Percentiles rank a stretch among this genome's conserved stretches.
phyloP scores from a whole-genome alignment of 306 rosid species.

The Fragaria iinumae region DNA sequence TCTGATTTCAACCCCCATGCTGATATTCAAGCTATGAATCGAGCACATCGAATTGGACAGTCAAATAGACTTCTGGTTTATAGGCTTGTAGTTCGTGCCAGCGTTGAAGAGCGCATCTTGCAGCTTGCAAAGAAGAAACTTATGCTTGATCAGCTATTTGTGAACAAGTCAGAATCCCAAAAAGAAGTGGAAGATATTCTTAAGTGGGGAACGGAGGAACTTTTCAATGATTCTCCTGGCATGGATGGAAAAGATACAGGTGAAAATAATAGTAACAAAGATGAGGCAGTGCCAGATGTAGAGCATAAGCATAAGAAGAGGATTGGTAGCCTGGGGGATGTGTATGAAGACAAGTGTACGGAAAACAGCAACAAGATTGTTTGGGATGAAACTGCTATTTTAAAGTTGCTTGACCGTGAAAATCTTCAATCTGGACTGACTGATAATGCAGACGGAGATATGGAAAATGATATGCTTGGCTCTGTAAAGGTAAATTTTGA shows the following conservation, averaged over 20 bases:
- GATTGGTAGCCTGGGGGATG: slow-evolving; percentile 93
- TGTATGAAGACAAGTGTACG: slow-evolving; percentile 88
- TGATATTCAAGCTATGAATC: slow-evolving; percentile 99
- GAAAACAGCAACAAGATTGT: slow-evolving; percentile 71
- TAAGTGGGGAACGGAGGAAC: slow-evolving; percentile 99
- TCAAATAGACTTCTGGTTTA: slow-evolving; percentile 96
- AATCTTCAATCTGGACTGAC: slow-evolving; percentile 72
- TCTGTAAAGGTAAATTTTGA: slow-evolving; percentile 76
- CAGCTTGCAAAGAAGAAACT: slow-evolving; percentile 99
- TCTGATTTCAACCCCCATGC: slow-evolving; percentile 99
- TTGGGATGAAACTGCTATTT: slow-evolving; percentile 97
- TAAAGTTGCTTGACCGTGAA: slow-evolving; percentile 91
- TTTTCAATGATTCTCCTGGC: slow-evolving; percentile 68
- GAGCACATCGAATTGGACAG: slow-evolving; percentile 99
- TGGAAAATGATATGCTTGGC: slow-evolving; percentile 94
- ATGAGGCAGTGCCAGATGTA: slow-evolving; percentile 60
- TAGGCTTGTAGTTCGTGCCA: slow-evolving; percentile 98
- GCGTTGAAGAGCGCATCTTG: slow-evolving; percentile 99
- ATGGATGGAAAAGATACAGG: slow-evolving; percentile 53
- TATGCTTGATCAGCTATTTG: slow-evolving; percentile 99
- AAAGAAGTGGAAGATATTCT: slow-evolving; percentile 97
- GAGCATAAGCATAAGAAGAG: slow-evolving; percentile 90
- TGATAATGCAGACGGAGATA: slow-evolving; percentile 84
- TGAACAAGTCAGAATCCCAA: slow-evolving; percentile 93
- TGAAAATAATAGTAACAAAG: slow-evolving; percentile 71